These are phyloP conservation scores for Trichoderma sp. DNA, from an alignment of 2,329 filamentous ascomycete species.

Conservation along the genomic window DNA sequence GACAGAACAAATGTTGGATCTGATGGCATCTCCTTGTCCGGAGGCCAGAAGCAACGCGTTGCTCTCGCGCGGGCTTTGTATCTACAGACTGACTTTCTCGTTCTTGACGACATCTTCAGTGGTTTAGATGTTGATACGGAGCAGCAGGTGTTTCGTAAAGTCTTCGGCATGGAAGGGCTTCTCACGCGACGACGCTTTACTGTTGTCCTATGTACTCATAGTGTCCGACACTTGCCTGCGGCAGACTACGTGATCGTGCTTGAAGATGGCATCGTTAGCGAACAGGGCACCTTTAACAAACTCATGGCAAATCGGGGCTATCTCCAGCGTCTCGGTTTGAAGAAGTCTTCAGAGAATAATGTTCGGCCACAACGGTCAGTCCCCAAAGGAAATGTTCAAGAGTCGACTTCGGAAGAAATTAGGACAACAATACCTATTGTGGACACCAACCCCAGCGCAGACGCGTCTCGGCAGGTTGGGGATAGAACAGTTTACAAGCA, in stretches of 20 bases:
- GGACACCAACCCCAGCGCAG: neutral
- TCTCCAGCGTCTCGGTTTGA: neutral
- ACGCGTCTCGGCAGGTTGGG: neutral
- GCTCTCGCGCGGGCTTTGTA: neutral
- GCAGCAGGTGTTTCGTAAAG: neutral
- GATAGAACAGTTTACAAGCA: neutral
- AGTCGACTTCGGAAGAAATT: neutral
- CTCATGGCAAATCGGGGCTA: neutral
- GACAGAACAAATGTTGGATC: neutral
- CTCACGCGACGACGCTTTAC: neutral
- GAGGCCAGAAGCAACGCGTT: neutral
- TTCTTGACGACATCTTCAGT: neutral
- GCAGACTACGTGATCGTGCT: neutral
- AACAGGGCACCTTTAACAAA: neutral
- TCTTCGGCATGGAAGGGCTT: neutral
- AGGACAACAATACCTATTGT: neutral
- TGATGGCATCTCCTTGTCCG: neutral
- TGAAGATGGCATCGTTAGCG: neutral
- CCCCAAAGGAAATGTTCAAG: neutral
- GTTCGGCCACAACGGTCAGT: neutral
- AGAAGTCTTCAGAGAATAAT: neutral
- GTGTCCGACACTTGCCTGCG: neutral
- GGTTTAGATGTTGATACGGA: neutral
- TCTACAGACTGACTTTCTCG: neutral
- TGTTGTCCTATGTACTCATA: neutral